Base-by-base conservation (phyloP, 31 red algal genomes). In the Bonnemaisonia californica region DNA sequence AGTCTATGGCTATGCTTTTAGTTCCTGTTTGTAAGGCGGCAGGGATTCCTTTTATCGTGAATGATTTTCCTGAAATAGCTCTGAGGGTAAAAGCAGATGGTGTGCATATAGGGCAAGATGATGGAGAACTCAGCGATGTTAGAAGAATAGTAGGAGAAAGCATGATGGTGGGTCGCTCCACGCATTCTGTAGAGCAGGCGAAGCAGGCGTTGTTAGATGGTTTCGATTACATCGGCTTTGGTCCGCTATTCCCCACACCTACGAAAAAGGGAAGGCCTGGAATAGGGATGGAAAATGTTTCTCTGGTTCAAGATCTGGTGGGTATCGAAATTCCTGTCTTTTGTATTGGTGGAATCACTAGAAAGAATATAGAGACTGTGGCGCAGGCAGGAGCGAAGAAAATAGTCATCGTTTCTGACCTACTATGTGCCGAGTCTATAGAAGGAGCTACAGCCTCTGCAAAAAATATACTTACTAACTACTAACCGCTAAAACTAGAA, bases 61-160 rank as follows among this genome's bases (percentile, higher is more conserved):
- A 88, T 42, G 84, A 88, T 41, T 60, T 62, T 69, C 18, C 82
- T n/a, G 75, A 88, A 32, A 36, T 88, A 5, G 84, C 84, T 32
- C 31, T 40, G 4, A 78, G 59, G 41, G 12, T 88, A 26, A 78
- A 59, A 26, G 84, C 84, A 3, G 84, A 88, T 80, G 84, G 84
- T 22, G 29, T 88, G 45, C 84, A 88, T 76, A 16, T 88, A 55
- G 84, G 84, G 35, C 84, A 88, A 55, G 84, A 85, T 32, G 84
- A 88, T 85, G 82, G 80, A 61, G 42, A 51, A 16, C 31, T 58
- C 5, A 12, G 1, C 3, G 21, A 41, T 3, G 84, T 34, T 13
- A 28, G 81, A 32, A 40, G 74, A 69, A 37, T 88, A 4, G 32
- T 87, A 32, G 66, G 66, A 23, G 3, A 33, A 1, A 47, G 9